Evolutionary conservation across 2,329 filamentous ascomycete species (phyloP), one percentile per base, ranked within the genome.

Genomic region (Lachnellula suecica): DNA sequence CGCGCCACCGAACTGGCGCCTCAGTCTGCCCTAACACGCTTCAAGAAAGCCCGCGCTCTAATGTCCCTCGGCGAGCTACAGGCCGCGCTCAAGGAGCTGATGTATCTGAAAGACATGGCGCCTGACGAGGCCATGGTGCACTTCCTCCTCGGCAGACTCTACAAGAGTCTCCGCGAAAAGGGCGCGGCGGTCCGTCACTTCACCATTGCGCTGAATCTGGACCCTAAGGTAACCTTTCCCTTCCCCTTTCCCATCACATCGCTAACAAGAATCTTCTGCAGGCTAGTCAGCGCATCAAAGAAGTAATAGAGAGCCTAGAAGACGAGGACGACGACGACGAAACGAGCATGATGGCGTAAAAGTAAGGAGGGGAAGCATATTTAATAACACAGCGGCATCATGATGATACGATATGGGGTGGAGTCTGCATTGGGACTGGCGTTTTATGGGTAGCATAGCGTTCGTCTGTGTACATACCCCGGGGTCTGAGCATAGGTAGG

Each of bases 71-170:
- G 74, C 59, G 85, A 77, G 70, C 79, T 88, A 42, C 79, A 88
- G 31, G 79, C 84, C 44, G 94, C 94, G 0, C 79, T 95, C 58
- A 79, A 81, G 23, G 94, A 99, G 68, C 76, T 99, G 49, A 84
- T 91, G 70, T 81, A 92, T n/a, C 74, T 99, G 54, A 94, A 95
- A 67, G 90, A 96, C 62, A 79, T 96, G 57, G 92, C 91, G 4
- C 93, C 94, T 0, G 92, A 99, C 66, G 93, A 97, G 70, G 90
- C 93, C 4, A 96, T 92, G 64, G 92, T 99, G 34, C 94, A 97
- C 73, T 99, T 97, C 74, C 76, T 96, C 57, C 83, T 99, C 35
- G 95, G 92, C 19, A 89, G 90, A 67, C 79, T 91, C 57, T 91
- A 91, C 72, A 88, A 88, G 70, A 79, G 76, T 50, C 77, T 89